Evolutionary conservation across 768 basidiomycete genomes (phyloP).

Genomic region (Boletus speciosus): DNA sequence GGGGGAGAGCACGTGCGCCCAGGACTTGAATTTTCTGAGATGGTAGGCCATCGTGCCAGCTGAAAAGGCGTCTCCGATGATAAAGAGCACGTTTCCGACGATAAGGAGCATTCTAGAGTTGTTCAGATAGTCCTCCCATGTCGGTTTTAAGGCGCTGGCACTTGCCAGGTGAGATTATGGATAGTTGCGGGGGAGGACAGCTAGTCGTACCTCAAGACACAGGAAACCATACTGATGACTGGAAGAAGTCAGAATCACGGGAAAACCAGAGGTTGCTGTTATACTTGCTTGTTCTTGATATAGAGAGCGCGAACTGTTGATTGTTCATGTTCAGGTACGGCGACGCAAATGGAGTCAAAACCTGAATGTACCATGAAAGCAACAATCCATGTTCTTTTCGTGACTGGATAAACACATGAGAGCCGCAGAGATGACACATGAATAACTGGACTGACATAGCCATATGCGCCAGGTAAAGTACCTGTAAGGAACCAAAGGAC

Average conservation of each 20-base stretch:
- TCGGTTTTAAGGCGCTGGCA: slow-evolving; percentile 6
- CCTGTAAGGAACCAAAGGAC: not conserved
- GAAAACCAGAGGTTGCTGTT: not conserved
- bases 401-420: slow-evolving; percentile 16
- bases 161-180: too few species aligned
- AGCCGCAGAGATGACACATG: not conserved
- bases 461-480: slow-evolving; percentile 32
- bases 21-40: slow-evolving; percentile 14
- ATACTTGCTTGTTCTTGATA: slow-evolving; percentile 21
- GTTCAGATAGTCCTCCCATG: slow-evolving; percentile 11
- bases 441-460: slow-evolving; percentile 17
- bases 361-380: slow-evolving; percentile 16
- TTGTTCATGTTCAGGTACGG: not conserved
- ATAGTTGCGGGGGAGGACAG: too few species aligned
- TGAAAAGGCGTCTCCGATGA: slow-evolving; percentile 22
- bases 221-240: slow-evolving; percentile 17
- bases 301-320: slow-evolving; percentile 13
- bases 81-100: slow-evolving; percentile 23
- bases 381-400: slow-evolving; percentile 11
- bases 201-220: slow-evolving; percentile 15
- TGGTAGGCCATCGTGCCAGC: slow-evolving; percentile 22
- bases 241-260: not conserved
- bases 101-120: slow-evolving; percentile 7
- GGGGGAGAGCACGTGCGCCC: not conserved
- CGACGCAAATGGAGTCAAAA: not conserved